phyloP scores from a whole-genome alignment of 768 basidiomycete species.

The Tricholoma furcatifolium region DNA sequence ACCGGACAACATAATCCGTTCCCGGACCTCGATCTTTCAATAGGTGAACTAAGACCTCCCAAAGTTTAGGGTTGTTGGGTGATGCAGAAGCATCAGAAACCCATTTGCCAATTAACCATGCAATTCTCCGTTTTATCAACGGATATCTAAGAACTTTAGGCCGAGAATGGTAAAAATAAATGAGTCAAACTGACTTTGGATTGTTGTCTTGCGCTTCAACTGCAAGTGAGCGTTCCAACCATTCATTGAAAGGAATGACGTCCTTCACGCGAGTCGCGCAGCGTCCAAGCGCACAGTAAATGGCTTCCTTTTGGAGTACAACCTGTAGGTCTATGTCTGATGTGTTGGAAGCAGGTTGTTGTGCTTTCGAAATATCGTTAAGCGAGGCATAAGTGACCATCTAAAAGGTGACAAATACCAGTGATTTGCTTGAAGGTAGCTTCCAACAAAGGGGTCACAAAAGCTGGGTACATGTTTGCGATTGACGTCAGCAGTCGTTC shows the following conservation, averaged over 20 bases:
- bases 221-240: conserved; percentile 61
- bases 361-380: conserved; percentile 26
- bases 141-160: conserved; percentile 57
- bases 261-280: conserved; percentile 64
- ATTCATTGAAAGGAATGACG: conserved; percentile 65
- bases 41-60: conserved; percentile 80
- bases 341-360: conserved; percentile 32
- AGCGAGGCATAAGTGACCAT: not conserved
- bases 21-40: conserved; percentile 66
- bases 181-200: conserved; percentile 44
- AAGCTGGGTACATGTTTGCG: conserved; percentile 64
- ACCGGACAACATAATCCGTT: conserved; percentile 80
- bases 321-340: conserved; percentile 44
- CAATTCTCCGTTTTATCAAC: conserved; percentile 91
- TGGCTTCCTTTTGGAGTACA: conserved; percentile 78
- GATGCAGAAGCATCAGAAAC: conserved; percentile 64
- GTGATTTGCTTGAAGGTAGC: conserved; percentile 59
- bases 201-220: conserved; percentile 60
- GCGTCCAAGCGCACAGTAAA: conserved; percentile 89
- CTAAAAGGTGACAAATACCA: conserved; percentile 39
- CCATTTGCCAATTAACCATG: conserved; percentile 94
- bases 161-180: conserved; percentile 1
- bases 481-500: conserved; percentile 89
- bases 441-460: conserved; percentile 66
- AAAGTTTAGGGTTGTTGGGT: conserved; percentile 62